A percentile compares a stretch with the other conserved stretches of the same genome.
These are phyloP conservation scores for Aquilaria agallochum DNA, from an alignment of 441 rosid species.

Conservation along the genomic window DNA sequence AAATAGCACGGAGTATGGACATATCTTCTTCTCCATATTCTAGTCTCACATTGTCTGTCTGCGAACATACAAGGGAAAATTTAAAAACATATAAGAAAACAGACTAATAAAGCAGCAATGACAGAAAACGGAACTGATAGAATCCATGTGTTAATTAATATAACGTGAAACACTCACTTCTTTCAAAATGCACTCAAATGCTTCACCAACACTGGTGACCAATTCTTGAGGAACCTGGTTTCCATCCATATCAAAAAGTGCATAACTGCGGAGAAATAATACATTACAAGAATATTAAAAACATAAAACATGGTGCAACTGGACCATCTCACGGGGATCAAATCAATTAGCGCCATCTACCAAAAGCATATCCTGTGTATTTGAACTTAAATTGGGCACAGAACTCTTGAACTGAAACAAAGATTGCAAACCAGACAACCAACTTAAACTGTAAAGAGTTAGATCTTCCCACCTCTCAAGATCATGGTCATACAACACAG, in stretches of 20 bases:
- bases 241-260: conserved; percentile 86
- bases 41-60: conserved; percentile 74
- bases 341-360: too few relatives aligned
- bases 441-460: not conserved
- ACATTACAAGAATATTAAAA: conserved; percentile 7
- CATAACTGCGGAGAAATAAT: conserved; percentile 54
- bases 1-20: conserved; percentile 68
- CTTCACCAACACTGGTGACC: conserved; percentile 74
- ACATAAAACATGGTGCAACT: too few relatives aligned
- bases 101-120: too few relatives aligned
- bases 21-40: conserved; percentile 76
- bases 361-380: too few relatives aligned
- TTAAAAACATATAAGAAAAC: not conserved
- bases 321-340: too few relatives aligned
- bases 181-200: conserved; percentile 70
- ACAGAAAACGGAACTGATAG: too few relatives aligned
- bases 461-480: conserved; percentile 67
- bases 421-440: too few relatives aligned
- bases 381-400: too few relatives aligned
- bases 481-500: conserved; percentile 94
- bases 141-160: too few relatives aligned
- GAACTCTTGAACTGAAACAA: too few relatives aligned
- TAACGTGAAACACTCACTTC: conserved; percentile 44
- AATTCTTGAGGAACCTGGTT: conserved; percentile 84
- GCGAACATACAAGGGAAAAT: conserved; percentile 20